phyloP scores from a whole-genome alignment of 345 rosid species.

The Rhodomyrtus tomentosa region DNA sequence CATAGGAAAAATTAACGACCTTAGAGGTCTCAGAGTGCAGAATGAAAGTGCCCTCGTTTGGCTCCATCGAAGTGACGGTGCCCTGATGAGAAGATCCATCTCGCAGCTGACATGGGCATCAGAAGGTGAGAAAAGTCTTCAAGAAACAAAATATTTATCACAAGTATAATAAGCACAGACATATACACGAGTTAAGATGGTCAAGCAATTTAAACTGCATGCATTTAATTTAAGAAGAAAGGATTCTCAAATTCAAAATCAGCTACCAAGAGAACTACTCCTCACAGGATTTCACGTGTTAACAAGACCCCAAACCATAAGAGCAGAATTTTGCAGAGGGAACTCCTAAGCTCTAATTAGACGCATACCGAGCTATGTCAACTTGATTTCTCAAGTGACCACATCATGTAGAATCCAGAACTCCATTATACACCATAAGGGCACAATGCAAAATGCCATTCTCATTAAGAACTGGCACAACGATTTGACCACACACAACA shows the following conservation, averaged over 20 bases:
- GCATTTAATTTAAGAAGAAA: not conserved
- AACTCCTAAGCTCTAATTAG: not conserved
- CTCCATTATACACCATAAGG: not conserved
- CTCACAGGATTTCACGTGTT: not conserved
- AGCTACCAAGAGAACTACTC: not conserved
- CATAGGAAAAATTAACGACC: slow-evolving; percentile 21
- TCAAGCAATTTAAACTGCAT: not conserved
- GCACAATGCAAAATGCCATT: not conserved
- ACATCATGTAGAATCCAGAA: not conserved
- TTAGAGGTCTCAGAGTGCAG: slow-evolving; percentile 55
- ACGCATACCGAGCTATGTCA: not conserved
- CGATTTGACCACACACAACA: not conserved
- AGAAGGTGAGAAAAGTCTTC: slow-evolving; percentile 4
- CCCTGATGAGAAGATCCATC: slow-evolving; percentile 87
- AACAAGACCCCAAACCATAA: not conserved
- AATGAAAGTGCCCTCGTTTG: slow-evolving; percentile 73
- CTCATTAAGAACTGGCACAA: not conserved
- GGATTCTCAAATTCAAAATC: not conserved
- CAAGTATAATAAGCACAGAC: not conserved
- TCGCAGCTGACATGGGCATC: slow-evolving; percentile 51
- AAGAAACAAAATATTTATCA: not conserved
- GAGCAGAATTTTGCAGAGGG: not conserved
- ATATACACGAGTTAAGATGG: not conserved
- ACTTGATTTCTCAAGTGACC: not conserved
- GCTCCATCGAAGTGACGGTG: slow-evolving; percentile 94